Percentiles rank a stretch among this genome's conserved stretches.
Evolutionary conservation across 2,329 filamentous ascomycete genomes (phyloP).

Genomic region (Elsinoe batatas): DNA sequence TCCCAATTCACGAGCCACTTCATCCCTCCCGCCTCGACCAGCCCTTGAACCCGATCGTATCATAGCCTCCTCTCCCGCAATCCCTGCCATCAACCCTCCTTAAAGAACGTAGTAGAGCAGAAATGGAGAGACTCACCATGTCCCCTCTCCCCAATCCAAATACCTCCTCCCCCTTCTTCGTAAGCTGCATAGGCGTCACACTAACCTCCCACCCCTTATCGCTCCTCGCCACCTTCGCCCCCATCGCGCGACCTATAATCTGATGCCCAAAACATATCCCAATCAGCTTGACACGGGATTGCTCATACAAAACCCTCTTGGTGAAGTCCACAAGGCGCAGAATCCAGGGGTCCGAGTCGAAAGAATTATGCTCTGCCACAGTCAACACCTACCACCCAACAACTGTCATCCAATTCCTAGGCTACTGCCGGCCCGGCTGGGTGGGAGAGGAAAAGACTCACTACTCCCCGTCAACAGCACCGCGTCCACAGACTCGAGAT

Average conservation of each 20-base stretch:
- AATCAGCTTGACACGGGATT: conserved; percentile 57
- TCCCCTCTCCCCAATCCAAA: conserved; percentile 52
- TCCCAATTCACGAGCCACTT: too few relatives aligned
- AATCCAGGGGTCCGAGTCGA: conserved; percentile 68
- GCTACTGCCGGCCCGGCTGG: background rate
- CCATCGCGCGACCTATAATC: conserved; percentile 66
- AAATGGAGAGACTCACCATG: conserved; percentile 39
- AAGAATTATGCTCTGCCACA: conserved; percentile 56
- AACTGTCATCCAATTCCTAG: background rate
- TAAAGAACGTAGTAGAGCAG: too few relatives aligned
- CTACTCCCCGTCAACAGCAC: conserved; percentile 63
- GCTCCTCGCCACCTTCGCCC: conserved; percentile 55
- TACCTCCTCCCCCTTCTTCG: conserved; percentile 57
- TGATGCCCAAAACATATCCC: conserved; percentile 85
- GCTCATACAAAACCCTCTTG: conserved; percentile 45
- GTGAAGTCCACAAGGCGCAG: conserved; percentile 61
- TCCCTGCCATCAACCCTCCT: too few relatives aligned
- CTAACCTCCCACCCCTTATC: conserved; percentile 72
- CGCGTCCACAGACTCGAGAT: conserved; percentile 65
- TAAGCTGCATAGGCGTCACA: conserved; percentile 60
- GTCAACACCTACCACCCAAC: conserved; percentile 14
- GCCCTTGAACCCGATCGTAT: background rate
- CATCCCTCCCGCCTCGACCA: background rate
- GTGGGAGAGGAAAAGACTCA: conserved; percentile 18
- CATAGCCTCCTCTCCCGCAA: too few relatives aligned